phyloP scores from a whole-genome alignment of 2,329 filamentous ascomycete genomes.

The Microdochium nivale region DNA sequence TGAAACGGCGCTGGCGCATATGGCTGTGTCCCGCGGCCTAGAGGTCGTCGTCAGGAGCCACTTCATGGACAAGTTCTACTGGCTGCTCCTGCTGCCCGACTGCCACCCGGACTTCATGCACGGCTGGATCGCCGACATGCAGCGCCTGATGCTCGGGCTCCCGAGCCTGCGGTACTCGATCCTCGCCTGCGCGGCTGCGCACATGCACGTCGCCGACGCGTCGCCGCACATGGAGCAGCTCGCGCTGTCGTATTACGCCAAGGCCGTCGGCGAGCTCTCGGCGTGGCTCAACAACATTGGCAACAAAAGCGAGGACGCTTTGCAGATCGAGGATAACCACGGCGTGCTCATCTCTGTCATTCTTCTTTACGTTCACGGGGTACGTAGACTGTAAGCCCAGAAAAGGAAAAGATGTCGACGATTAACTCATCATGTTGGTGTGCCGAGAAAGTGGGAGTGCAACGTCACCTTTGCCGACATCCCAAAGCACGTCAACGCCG shows the following conservation, averaged over 20 bases:
- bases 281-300: too few relatives aligned
- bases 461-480: slow-evolving; percentile 9
- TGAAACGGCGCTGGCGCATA: too few relatives aligned
- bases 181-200: neutral
- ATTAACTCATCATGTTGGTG: neutral
- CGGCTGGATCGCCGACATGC: neutral
- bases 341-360: slow-evolving; percentile 15
- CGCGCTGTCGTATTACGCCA: neutral
- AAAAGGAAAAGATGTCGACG: too few relatives aligned
- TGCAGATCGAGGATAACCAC: slow-evolving; percentile 10
- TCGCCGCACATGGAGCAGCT: neutral
- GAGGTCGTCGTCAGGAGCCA: neutral
- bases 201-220: neutral
- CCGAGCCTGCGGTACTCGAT: neutral
- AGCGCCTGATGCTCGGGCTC: neutral
- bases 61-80: neutral
- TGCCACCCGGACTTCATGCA: neutral
- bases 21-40: neutral
- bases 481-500: slow-evolving; percentile 11
- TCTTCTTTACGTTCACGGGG: slow-evolving; percentile 15
- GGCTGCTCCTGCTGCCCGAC: neutral
- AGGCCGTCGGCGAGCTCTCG: neutral
- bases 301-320: too few relatives aligned
- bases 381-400: slow-evolving; percentile 3
- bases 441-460: neutral